Evolutionary conservation across 139 green algal species (phyloP), one percentile per base, ranked within the genome.

Genomic region (Microglena sp.): DNA sequence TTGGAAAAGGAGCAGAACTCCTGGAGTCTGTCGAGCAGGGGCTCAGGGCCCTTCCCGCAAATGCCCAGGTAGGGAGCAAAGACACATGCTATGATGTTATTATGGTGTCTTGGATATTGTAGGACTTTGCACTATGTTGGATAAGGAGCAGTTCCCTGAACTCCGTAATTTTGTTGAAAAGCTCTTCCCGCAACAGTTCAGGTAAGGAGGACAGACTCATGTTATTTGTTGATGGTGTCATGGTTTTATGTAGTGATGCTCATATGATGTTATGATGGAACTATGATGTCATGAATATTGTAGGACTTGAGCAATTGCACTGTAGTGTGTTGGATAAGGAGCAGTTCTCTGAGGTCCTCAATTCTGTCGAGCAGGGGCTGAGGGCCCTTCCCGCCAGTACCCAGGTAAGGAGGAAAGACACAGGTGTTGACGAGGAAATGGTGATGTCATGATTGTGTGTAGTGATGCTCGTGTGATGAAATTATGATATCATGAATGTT

Each of bases 171-270:
- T 79, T 53, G 89, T 95, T 27, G 79, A 85, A 74, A 74, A 11
- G 87, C 86, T 0, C 78, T 95, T 35, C 87, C 87, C 2, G 85
- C 89, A 5, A 94, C 89, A 5, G 89, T 86, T 1, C 85, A 92
- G 77, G 82, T 86, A 29, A 6, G 60, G n/a, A n/a, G n/a, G n/a
- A n/a, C n/a, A n/a, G n/a, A n/a, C n/a, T n/a, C n/a, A n/a, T n/a
- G n/a, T n/a, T n/a, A n/a, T 18, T 11, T 18, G 18, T n/a, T n/a
- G n/a, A n/a, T n/a, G n/a, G n/a, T n/a, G n/a, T n/a, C n/a, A n/a
- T n/a, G n/a, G n/a, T n/a, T n/a, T n/a, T n/a, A n/a, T n/a, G n/a
- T n/a, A n/a, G n/a, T n/a, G n/a, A n/a, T n/a, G n/a, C n/a, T n/a
- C n/a, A n/a, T n/a, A n/a, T n/a, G n/a, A n/a, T n/a, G n/a, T n/a